phyloP scores from a whole-genome alignment of 306 rosid genomes.

The Lagenaria siceraria region DNA sequence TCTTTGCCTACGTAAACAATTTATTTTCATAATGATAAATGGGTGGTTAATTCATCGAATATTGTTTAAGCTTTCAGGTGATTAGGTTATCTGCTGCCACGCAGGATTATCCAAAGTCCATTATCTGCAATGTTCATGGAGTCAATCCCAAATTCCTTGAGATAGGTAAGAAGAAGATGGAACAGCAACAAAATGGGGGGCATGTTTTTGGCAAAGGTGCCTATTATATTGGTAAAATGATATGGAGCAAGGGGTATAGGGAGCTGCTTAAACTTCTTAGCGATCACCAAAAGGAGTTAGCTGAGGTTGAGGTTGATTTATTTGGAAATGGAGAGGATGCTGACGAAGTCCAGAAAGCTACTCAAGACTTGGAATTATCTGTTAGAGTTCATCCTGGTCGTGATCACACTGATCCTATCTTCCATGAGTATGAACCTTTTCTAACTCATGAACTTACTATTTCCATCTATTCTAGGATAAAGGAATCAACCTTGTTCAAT shows the following conservation, averaged over 20 bases:
- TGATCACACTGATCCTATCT: slow-evolving; percentile 72
- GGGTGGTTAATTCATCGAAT: slow-evolving; percentile 12
- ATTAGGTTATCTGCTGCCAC: slow-evolving; percentile 94
- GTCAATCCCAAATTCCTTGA: slow-evolving; percentile 91
- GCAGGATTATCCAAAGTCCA: slow-evolving; percentile 67
- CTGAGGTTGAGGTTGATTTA: slow-evolving; percentile 71
- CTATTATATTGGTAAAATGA: slow-evolving; percentile 92
- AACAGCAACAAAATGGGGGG: slow-evolving; percentile 48
- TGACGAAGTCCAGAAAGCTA: slow-evolving; percentile 52
- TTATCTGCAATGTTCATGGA: slow-evolving; percentile 89
- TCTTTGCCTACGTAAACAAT: background rate
- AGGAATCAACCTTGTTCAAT: background rate
- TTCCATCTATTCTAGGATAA: background rate
- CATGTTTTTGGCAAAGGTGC: slow-evolving; percentile 65
- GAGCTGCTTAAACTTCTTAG: slow-evolving; percentile 68
- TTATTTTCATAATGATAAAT: background rate
- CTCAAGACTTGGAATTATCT: slow-evolving; percentile 40
- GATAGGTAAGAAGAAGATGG: slow-evolving; percentile 59
- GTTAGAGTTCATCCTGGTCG: slow-evolving; percentile 71
- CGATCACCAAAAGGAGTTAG: slow-evolving; percentile 49
- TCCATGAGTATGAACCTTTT: slow-evolving; percentile 62
- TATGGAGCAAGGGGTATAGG: slow-evolving; percentile 93
- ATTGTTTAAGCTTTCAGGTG: slow-evolving; percentile 40
- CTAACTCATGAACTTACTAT: background rate
- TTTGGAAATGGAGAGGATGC: slow-evolving; percentile 94